phyloP scores from a whole-genome alignment of 768 basidiomycete genomes.

The Paxillus ammoniavirescens region DNA sequence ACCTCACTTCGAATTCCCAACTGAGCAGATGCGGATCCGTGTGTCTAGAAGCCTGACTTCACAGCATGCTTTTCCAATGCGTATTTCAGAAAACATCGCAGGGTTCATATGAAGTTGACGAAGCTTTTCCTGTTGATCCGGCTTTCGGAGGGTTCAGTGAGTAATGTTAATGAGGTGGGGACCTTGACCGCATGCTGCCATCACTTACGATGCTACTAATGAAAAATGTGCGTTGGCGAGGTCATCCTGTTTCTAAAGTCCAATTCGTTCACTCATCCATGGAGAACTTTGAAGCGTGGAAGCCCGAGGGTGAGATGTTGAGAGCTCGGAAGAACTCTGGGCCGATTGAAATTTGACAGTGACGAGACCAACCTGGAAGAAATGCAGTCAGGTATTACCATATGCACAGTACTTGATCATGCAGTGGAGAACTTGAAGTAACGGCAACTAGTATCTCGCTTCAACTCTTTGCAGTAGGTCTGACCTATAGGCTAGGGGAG shows the following conservation, averaged over 20 bases:
- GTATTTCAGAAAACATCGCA: slow-evolving; percentile 8
- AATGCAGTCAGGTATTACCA: no score
- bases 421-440: no score
- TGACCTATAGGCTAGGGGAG: no score
- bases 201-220: background rate
- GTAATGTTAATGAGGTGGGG: background rate
- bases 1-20: slow-evolving; percentile 20
- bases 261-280: background rate
- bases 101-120: slow-evolving; percentile 4
- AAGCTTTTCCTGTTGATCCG: background rate
- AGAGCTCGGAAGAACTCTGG: no score
- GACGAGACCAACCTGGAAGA: no score
- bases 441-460: no score
- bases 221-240: background rate
- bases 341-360: no score
- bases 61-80: slow-evolving; percentile 27
- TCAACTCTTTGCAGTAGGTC: no score
- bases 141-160: background rate
- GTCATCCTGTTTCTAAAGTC: slow-evolving; percentile 1
- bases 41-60: slow-evolving; percentile 20
- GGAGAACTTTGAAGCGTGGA: no score
- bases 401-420: no score
- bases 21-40: slow-evolving; percentile 19
- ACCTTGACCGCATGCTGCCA: background rate
- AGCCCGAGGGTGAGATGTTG: no score